Evolutionary conservation across 441 rosid species (phyloP).

Genomic region (Pelargonium australe): DNA sequence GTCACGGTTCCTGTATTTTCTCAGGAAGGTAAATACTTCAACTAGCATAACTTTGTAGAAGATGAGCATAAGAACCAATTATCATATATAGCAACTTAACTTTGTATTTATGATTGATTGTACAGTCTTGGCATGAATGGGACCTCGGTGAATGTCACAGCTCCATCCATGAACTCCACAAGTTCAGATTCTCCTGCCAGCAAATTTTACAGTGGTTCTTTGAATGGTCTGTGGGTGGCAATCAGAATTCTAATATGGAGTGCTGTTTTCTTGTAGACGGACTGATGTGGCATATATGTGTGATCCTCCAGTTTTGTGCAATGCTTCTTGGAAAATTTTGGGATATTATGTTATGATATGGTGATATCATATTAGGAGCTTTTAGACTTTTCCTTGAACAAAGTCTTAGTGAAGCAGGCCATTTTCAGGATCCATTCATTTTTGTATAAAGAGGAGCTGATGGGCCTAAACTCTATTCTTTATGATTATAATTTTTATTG

Average conservation of each 20-base stretch:
- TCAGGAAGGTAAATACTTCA: conserved; percentile 18
- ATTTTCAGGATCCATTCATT: no score
- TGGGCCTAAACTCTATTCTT: no score
- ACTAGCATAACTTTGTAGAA: background rate
- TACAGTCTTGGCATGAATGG: conserved; percentile 20
- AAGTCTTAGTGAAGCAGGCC: no score
- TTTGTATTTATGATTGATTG: background rate
- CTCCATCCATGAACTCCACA: conserved; percentile 28
- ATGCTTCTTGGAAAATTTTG: no score
- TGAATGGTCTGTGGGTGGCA: conserved; percentile 8
- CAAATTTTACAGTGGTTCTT: background rate
- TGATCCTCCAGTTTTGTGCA: no score
- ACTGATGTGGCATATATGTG: no score
- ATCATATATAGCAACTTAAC: background rate
- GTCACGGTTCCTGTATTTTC: conserved; percentile 25
- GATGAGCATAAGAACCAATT: background rate
- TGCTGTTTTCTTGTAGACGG: conserved; percentile 14
- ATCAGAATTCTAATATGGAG: conserved; percentile 9
- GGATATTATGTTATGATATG: no score
- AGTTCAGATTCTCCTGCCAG: conserved; percentile 6
- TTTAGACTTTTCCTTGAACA: no score
- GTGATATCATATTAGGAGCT: no score
- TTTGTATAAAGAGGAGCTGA: no score
- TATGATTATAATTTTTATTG: no score
- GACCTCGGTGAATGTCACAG: conserved; percentile 19